Percentiles rank a stretch among this genome's conserved stretches.
Evolutionary conservation across 345 rosid species (phyloP).

Genomic region (Acer campestre): DNA sequence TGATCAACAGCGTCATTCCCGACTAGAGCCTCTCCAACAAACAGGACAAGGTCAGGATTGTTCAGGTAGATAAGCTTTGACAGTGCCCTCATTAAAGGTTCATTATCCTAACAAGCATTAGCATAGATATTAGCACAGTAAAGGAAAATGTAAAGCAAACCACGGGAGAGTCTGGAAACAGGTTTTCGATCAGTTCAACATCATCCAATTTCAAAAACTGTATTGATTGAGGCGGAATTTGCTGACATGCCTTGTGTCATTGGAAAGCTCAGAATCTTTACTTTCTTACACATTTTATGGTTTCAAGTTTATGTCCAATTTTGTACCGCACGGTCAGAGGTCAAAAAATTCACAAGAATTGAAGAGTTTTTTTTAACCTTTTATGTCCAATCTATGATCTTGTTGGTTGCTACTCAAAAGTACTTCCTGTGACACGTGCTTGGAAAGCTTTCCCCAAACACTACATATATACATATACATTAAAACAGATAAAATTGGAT

Average conservation of each 20-base stretch:
- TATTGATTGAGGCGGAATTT: no score
- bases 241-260: no score
- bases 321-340: no score
- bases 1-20: conserved; percentile 99
- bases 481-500: neutral
- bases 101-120: conserved; percentile 67
- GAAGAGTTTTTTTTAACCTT: no score
- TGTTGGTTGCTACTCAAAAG: no score
- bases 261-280: no score
- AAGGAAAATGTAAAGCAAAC: neutral
- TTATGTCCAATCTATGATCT: no score
- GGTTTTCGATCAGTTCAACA: no score
- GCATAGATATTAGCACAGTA: neutral
- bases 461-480: neutral
- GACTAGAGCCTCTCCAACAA: conserved; percentile 98
- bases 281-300: no score
- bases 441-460: neutral
- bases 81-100: conserved; percentile 97
- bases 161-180: neutral
- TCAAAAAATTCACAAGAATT: no score
- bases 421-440: neutral
- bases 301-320: no score
- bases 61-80: conserved; percentile 87
- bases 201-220: no score
- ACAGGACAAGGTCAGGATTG: conserved; percentile 88